Conservation (phyloP, 192 early-diverging fungal species). For the Rhizoclosmatium sp. region DNA sequence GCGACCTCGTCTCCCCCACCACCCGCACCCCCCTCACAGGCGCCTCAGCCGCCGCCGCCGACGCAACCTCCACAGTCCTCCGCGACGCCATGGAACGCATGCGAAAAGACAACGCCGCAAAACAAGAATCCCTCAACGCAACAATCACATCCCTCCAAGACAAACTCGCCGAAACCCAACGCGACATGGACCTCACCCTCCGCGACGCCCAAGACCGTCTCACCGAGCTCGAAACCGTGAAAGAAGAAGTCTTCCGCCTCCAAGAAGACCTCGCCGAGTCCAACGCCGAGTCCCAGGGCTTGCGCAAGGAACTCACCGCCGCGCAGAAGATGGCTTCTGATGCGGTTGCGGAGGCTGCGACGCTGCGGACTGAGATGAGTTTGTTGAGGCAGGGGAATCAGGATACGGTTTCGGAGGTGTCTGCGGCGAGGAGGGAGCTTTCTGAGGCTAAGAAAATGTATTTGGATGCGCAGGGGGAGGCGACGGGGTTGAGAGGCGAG, state of each 20-base stretch:
- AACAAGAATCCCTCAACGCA: neutral
- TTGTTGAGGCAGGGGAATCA: neutral
- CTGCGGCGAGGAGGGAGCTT: conserved; percentile 5
- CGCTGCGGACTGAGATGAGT: conserved; percentile 30
- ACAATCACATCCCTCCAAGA: conserved; percentile 5
- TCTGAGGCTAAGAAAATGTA: conserved; percentile 4
- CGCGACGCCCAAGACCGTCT: neutral
- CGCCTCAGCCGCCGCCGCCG: neutral
- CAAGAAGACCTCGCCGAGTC: neutral
- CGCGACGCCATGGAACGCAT: conserved; percentile 37
- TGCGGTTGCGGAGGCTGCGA: neutral
- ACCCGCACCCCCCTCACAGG: neutral
- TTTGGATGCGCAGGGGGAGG: conserved; percentile 8
- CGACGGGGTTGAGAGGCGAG: neutral
- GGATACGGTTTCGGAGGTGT: neutral
- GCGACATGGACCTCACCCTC: neutral
- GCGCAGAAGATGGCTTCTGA: conserved; percentile 15
- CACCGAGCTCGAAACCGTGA: neutral
- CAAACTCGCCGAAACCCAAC: conserved; percentile 1
- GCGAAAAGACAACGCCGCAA: conserved; percentile 18
- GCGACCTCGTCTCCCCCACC: conserved; percentile 7
- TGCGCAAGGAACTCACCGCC: conserved; percentile 20
- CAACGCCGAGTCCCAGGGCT: neutral
- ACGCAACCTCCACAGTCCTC: neutral
- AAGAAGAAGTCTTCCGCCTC: neutral